Evolutionary conservation across 23 red algal genomes (phyloP).

Genomic region (Gracilaria vermiculophylla): DNA sequence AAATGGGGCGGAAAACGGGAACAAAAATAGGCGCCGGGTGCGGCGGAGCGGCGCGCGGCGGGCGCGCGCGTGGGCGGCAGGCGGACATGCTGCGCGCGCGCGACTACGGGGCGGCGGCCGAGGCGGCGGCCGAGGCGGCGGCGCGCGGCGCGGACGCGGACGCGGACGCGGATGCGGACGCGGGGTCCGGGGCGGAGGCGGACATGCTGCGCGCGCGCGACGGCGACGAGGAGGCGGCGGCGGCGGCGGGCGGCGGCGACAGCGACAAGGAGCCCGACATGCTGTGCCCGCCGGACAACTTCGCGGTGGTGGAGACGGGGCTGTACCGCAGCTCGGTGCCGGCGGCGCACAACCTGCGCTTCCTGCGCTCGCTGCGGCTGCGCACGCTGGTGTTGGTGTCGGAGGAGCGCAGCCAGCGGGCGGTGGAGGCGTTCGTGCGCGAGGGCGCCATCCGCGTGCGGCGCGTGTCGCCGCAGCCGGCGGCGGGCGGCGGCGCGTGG

Average conservation of each 20-base stretch:
- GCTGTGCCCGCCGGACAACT: constrained; percentile 83
- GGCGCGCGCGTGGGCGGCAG: no score
- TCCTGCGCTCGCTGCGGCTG: constrained; percentile 69
- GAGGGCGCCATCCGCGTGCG: constrained; percentile 58
- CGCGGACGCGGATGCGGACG: no score
- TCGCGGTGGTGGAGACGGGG: constrained; percentile 75
- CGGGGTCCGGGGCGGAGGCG: no score
- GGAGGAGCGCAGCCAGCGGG: constrained; percentile 53
- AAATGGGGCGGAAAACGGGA: no score
- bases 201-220: no score
- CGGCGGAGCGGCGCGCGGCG: no score
- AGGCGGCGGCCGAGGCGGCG: no score
- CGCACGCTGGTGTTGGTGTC: constrained; percentile 77
- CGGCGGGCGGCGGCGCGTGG: constrained; percentile 51
- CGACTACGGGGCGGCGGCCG: no score
- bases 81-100: no score
- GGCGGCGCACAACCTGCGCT: constrained; percentile 55
- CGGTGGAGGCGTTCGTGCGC: constrained; percentile 67
- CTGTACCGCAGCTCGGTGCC: constrained; percentile 87
- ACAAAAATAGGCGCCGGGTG: no score
- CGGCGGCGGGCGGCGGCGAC: neutral
- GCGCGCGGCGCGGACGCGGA: no score
- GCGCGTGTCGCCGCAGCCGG: constrained; percentile 38
- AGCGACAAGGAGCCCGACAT: constrained; percentile 31
- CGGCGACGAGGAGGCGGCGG: no score